A percentile compares a stretch with the other conserved stretches of the same genome.
Evolutionary conservation across 108 stramenopile genomes (phyloP).

Genomic region (Epithemia pelagica): DNA sequence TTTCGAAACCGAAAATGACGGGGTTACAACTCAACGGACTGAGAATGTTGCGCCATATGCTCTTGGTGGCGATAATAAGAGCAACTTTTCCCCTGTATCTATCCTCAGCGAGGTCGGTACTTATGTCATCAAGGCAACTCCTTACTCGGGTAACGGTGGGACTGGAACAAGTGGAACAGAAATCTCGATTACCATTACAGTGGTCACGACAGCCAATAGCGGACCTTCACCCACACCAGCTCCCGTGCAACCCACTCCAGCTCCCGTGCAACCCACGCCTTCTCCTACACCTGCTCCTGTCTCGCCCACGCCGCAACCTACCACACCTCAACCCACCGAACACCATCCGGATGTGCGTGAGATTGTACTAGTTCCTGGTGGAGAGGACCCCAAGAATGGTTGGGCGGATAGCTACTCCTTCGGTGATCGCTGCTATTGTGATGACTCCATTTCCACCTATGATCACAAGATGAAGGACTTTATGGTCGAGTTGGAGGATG

Average conservation of each 20-base stretch:
- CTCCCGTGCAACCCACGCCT: neutral
- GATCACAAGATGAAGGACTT: constrained; percentile 1
- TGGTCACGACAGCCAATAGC: neutral
- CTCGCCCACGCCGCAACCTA: neutral
- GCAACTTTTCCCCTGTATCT: neutral
- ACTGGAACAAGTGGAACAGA: neutral
- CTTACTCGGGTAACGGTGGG: neutral
- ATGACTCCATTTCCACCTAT: constrained; percentile 2
- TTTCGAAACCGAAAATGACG: neutral
- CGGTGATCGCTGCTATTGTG: constrained; percentile 2
- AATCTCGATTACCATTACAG: neutral
- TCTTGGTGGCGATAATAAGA: neutral
- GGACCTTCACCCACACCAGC: no score
- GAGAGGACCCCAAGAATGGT: neutral
- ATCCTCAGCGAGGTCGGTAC: neutral
- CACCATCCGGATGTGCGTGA: neutral
- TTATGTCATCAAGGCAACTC: neutral
- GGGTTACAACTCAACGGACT: neutral
- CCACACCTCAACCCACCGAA: neutral
- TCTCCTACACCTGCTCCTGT: neutral
- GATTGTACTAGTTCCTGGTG: neutral
- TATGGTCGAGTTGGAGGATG: neutral
- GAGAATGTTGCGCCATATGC: neutral
- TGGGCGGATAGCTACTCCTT: constrained; percentile 6
- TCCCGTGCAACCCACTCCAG: neutral